phyloP scores from a whole-genome alignment of 352 stramenopile genomes.

The Pythium brachiatum region DNA sequence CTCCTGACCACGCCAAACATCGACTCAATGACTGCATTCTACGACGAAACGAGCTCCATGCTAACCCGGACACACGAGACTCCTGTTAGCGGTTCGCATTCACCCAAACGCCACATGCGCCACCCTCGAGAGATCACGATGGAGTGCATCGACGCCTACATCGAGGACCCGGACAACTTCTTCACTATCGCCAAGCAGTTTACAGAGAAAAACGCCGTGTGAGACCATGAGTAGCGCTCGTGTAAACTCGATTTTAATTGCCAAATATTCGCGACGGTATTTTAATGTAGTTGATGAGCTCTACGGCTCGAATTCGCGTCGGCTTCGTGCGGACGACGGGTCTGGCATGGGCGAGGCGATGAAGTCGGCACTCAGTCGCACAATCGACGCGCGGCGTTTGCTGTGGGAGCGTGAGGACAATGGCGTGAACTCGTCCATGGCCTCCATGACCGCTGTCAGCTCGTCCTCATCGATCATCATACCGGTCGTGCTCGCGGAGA shows the following conservation, averaged over 20 bases:
- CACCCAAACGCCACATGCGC: conserved; percentile 27
- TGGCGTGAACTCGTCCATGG: conserved; percentile 36
- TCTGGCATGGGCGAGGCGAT: conserved; percentile 35
- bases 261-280: background rate
- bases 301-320: conserved; percentile 21
- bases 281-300: background rate
- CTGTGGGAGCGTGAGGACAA: conserved; percentile 34
- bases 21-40: conserved; percentile 43
- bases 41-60: conserved; percentile 34
- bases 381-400: conserved; percentile 35
- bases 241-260: background rate
- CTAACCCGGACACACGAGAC: conserved; percentile 13
- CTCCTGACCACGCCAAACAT: conserved; percentile 40
- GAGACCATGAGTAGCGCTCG: background rate
- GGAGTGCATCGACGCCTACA: conserved; percentile 49
- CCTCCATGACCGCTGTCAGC: conserved; percentile 27
- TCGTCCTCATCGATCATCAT: conserved; percentile 29
- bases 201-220: conserved; percentile 27
- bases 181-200: conserved; percentile 31
- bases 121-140: conserved; percentile 52
- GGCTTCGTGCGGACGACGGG: background rate
- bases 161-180: conserved; percentile 37
- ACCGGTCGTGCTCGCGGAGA: conserved; percentile 29
- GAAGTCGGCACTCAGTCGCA: conserved; percentile 37
- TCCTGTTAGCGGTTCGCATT: background rate